Base-by-base conservation (phyloP, 1,139 yeast species). In the Suhomyces coccinellae region DNA sequence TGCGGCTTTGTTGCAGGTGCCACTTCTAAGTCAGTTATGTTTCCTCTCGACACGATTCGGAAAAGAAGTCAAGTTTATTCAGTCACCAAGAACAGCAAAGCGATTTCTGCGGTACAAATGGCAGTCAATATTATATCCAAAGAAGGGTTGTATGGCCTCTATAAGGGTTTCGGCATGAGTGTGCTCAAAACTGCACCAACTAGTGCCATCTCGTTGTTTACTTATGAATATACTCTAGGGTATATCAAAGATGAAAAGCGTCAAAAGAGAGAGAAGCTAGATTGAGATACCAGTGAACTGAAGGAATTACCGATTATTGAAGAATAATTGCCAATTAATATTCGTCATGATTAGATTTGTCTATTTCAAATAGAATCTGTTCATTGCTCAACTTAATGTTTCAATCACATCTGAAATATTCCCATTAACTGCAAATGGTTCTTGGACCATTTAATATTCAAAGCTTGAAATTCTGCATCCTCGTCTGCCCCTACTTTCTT, bases 21-120 rank as follows among this genome's bases (percentile, higher is more conserved):
- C 0, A 56, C 81, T 6, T 79, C 96, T 16, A 93, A 91, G 61
- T 79, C 83, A 0, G 55, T 81, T 0, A 83, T 90, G 0, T 93
- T 89, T 62, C 99, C 99, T 0, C 63, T 93, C 41, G 99, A 93
- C 61, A 81, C 96, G 0, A 61, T 91, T 6, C 72, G 97, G 30
- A 84, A 91, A 56, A 71, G 97, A 41, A 66, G 86, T 38, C 97
- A 91, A 61, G 82, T 91, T 55, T 74, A 77, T 31, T 68, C 77
- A 3, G 59, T 59, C 16, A 40, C 45, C 13, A 49, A 51, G 36
- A 20, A 36, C 2, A 45, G 51, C 3, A 17, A 32, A 1, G 48
- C 51, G 5, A 51, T 45, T 2, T 45, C 56, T 11, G 56, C 71
- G 29, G 24, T 55, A 32, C 45, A 45, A 47, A 37, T 68, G 51